Evolutionary conservation across 2,329 filamentous ascomycete species (phyloP).

Genomic region (Ascomycota sp.): DNA sequence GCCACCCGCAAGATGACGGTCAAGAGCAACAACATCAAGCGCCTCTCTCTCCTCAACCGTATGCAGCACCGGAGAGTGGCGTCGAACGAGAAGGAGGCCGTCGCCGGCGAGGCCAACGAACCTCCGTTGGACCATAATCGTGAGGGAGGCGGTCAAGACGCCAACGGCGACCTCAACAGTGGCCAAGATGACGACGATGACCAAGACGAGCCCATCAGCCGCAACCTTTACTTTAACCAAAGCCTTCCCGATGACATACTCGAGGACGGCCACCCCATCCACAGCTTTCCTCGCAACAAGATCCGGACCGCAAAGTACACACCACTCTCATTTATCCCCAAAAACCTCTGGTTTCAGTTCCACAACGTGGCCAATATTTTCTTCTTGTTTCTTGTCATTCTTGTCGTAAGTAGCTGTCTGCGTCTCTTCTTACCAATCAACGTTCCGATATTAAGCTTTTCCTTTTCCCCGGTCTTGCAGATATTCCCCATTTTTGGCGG

Average conservation of each 20-base stretch:
- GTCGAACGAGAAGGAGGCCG: constrained; percentile 49
- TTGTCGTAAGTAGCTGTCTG: constrained; percentile 46
- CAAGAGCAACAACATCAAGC: constrained; percentile 57
- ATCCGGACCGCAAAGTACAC: constrained; percentile 97
- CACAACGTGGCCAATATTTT: constrained; percentile 98
- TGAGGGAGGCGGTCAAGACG: constrained; percentile 11
- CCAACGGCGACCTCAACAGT: constrained; percentile 13
- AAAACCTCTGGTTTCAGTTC: constrained; percentile 95
- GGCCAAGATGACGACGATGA: constrained; percentile 17
- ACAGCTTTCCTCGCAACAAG: constrained; percentile 73
- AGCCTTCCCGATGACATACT: constrained; percentile 54
- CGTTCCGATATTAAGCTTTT: too few relatives aligned
- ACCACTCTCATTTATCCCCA: constrained; percentile 80
- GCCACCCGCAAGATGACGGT: constrained; percentile 76
- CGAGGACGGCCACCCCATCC: constrained; percentile 55
- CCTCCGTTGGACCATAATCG: constrained; percentile 9
- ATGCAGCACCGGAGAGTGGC: constrained; percentile 41
- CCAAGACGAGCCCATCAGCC: constrained; percentile 19
- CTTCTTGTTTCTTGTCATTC: constrained; percentile 89
- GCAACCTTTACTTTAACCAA: constrained; percentile 69
- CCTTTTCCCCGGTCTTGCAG: constrained; percentile 30
- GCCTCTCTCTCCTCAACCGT: constrained; percentile 62
- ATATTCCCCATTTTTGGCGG: constrained; percentile 93
- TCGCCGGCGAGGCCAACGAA: constrained; percentile 12
- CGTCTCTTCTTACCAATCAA: too few relatives aligned